Conservation (phyloP, 1,139 yeast genomes). For the Geotrichum restrictum region DNA sequence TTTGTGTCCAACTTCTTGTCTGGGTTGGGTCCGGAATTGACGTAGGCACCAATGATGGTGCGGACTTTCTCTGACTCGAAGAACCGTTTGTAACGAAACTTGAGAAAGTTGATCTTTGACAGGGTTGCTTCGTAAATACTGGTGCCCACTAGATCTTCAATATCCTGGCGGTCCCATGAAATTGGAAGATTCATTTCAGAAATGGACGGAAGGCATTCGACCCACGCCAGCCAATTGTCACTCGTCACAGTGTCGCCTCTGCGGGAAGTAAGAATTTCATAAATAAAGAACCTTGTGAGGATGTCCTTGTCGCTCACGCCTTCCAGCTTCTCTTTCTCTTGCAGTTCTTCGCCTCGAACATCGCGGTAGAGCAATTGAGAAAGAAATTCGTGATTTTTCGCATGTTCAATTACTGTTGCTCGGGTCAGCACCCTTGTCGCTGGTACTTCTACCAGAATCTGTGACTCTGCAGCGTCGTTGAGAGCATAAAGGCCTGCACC, state of each 20-base stretch:
- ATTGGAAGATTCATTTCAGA: conserved; percentile 35
- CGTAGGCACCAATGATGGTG: conserved; percentile 24
- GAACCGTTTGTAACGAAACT: conserved; percentile 28
- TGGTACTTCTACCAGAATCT: conserved; percentile 17
- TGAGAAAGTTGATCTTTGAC: conserved; percentile 31
- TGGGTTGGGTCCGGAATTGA: conserved; percentile 23
- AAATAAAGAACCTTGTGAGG: conserved; percentile 16
- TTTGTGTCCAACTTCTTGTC: conserved; percentile 17
- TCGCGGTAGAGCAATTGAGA: conserved; percentile 7
- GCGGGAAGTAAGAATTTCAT: conserved; percentile 14
- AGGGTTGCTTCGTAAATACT: conserved; percentile 34
- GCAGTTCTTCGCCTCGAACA: conserved; percentile 5
- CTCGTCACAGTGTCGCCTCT: conserved; percentile 2
- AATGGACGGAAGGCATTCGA: conserved; percentile 31
- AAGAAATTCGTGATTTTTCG: conserved; percentile 4
- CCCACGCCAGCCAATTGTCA: conserved; percentile 27
- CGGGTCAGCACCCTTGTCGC: conserved; percentile 12
- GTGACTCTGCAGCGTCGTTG: conserved; percentile 3
- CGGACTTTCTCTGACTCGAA: conserved; percentile 25
- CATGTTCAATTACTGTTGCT: conserved; percentile 6
- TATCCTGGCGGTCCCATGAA: conserved; percentile 32
- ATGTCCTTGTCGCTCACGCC: conserved; percentile 16
- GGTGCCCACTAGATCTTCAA: conserved; percentile 30
- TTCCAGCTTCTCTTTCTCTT: background rate
- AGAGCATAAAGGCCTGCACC: conserved; percentile 19